Evolutionary conservation across 192 early-diverging fungal species (phyloP).

Genomic region (Mortierella alpina): DNA sequence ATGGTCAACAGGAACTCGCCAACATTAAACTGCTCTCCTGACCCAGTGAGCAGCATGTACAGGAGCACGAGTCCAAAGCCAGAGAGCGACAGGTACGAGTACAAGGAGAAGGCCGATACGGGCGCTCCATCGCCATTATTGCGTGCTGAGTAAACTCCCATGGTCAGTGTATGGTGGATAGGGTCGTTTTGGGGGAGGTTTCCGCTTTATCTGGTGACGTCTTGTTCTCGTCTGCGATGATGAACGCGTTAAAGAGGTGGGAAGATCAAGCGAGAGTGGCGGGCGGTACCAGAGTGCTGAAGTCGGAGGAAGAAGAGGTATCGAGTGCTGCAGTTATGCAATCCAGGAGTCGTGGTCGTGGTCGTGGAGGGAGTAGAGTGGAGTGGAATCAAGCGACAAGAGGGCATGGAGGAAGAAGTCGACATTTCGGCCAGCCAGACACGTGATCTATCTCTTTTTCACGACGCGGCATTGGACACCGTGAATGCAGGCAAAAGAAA

Average conservation of each 20-base stretch:
- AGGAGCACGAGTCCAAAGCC: constrained; percentile 69
- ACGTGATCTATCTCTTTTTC: not conserved
- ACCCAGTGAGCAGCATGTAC: constrained; percentile 88
- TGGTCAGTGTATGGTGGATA: constrained; percentile 12
- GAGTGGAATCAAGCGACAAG: too few species aligned
- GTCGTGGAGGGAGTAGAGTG: too few species aligned
- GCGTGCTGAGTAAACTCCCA: constrained; percentile 45
- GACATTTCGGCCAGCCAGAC: too few species aligned
- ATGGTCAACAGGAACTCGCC: constrained; percentile 81
- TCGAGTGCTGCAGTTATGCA: too few species aligned
- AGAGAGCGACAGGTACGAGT: constrained; percentile 35
- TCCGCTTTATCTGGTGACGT: not conserved
- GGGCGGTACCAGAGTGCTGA: too few species aligned
- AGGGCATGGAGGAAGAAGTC: too few species aligned
- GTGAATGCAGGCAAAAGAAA: too few species aligned
- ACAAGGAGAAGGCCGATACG: constrained; percentile 17
- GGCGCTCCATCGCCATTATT: constrained; percentile 6
- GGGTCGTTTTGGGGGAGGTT: not conserved
- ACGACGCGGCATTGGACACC: not conserved
- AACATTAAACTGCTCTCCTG: constrained; percentile 90
- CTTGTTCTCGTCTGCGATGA: not conserved
- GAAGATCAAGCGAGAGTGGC: too few species aligned
- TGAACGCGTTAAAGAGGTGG: too few species aligned
- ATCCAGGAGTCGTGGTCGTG: too few species aligned
- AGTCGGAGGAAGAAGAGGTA: too few species aligned